Base-by-base conservation (phyloP, 139 green algal species). In the Chlorella sp. region DNA sequence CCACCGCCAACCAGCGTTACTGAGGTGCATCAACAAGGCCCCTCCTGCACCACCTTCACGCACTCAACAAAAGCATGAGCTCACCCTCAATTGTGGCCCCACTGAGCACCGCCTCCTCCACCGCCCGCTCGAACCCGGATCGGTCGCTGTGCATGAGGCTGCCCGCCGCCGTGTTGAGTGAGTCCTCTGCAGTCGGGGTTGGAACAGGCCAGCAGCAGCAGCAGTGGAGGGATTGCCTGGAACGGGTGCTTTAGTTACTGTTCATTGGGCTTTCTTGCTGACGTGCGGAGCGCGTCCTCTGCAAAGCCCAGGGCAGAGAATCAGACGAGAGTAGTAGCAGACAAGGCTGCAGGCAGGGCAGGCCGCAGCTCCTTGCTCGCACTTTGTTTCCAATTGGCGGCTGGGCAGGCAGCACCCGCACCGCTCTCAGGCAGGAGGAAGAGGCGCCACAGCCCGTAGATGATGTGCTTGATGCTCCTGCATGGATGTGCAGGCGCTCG, bases 371-470 rank as follows among this genome's bases (percentile, higher is more conserved):
- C 41, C 9, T 28, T 24, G 70, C 13, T 17, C 1, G 4, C 2
- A 4, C 14, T 13, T 44, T 5, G 4, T 28, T 64, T 0, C n/a
- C 16, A 32, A 3, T 13, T 54, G 41, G 41, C 41, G 19, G 41
- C 9, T 16, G 41, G 40, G n/a, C n/a, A n/a, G n/a, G n/a, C n/a
- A n/a, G n/a, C n/a, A 11, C 22, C 16, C 34, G 7, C 77, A 85
- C 81, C 81, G 60, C 48, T 72, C 36, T 80, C 68, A 0, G 81
- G 81, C 54, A 86, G 56, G 14, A 81, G 72, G 81, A 86, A 86
- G 41, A 86, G 81, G 32, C 72, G 54, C 56, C 73, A 44, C 32
- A 86, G 41, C 8, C 70, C 72, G 40, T 73, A 81, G 41, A 86
- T 54, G 30, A 86, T 60, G 5, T 43, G 80, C 38, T 79, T 85